A percentile compares a stretch with the other conserved stretches of the same genome.
Evolutionary conservation across 1,139 yeast genomes (phyloP).

Genomic region (Candida tetrigidarum): DNA sequence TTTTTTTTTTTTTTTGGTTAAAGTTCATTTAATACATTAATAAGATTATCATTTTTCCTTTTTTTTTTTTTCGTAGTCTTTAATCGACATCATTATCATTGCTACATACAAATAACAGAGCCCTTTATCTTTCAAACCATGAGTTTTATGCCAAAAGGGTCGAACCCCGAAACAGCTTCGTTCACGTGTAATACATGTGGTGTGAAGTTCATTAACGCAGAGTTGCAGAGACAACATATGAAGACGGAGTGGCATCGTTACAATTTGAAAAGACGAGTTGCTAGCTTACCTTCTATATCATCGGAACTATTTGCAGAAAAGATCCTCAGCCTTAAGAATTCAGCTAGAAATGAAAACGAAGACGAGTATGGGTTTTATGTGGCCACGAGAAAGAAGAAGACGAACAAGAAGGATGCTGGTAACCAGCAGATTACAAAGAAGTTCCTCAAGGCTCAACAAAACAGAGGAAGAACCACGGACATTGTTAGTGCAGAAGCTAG

Average conservation of each 20-base stretch:
- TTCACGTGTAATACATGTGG: conserved; percentile 91
- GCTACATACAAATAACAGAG: background rate
- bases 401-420: conserved; percentile 18
- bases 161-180: conserved; percentile 37
- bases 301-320: conserved; percentile 86
- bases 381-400: conserved; percentile 30
- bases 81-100: background rate
- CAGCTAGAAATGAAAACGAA: conserved; percentile 43
- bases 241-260: conserved; percentile 96
- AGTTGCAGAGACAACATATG: conserved; percentile 89
- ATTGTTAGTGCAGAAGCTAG: conserved; percentile 22
- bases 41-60: too few relatives aligned
- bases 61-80: background rate
- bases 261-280: conserved; percentile 90
- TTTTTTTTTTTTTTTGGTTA: background rate
- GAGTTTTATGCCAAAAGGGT: conserved; percentile 36
- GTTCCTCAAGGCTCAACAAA: conserved; percentile 17
- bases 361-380: conserved; percentile 71
- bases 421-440: conserved; percentile 27
- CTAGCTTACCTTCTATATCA: conserved; percentile 76
- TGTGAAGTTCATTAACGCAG: conserved; percentile 75
- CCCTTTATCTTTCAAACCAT: conserved; percentile 17
- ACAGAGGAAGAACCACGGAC: conserved; percentile 18
- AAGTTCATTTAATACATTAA: background rate
- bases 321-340: conserved; percentile 34